Percentiles rank a stretch among this genome's conserved stretches.
phyloP scores from a whole-genome alignment of 768 basidiomycete genomes.

The Agaricus blazei region DNA sequence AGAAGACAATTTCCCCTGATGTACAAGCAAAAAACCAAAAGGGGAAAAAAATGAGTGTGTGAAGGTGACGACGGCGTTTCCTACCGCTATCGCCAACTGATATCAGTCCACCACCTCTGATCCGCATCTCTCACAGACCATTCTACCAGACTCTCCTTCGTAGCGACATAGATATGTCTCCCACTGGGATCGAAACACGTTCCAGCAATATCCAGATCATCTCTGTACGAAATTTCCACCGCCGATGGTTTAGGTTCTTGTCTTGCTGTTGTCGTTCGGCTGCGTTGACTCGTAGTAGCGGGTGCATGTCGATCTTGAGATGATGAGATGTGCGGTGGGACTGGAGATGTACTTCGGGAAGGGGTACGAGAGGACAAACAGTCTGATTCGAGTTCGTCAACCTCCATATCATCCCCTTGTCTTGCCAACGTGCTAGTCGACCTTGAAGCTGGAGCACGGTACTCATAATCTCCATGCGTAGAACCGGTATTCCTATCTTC shows the following conservation, averaged over 20 bases:
- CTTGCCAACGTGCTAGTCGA: constrained; percentile 5
- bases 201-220: constrained; percentile 26
- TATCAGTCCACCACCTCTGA: constrained; percentile 67
- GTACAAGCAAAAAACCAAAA: too few species aligned
- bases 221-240: constrained; percentile 13
- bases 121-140: constrained; percentile 52
- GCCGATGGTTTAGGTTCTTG: neutral
- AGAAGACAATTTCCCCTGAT: too few species aligned
- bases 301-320: neutral
- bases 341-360: constrained; percentile 33
- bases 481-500: constrained; percentile 25
- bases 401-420: constrained; percentile 34
- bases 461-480: constrained; percentile 24
- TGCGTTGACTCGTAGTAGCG: neutral
- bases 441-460: constrained; percentile 14
- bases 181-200: constrained; percentile 27
- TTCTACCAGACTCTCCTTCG: constrained; percentile 13
- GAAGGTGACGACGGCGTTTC: too few species aligned
- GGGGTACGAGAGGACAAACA: constrained; percentile 41
- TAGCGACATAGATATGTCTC: constrained; percentile 26
- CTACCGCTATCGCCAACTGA: constrained; percentile 32
- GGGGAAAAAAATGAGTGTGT: too few species aligned
- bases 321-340: constrained; percentile 13
- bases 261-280: neutral
- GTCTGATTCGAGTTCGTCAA: constrained; percentile 52